Percentiles rank a stretch among this genome's conserved stretches.
Evolutionary conservation across 108 stramenopile species (phyloP).

Genomic region (Stephanodiscus minutulus): DNA sequence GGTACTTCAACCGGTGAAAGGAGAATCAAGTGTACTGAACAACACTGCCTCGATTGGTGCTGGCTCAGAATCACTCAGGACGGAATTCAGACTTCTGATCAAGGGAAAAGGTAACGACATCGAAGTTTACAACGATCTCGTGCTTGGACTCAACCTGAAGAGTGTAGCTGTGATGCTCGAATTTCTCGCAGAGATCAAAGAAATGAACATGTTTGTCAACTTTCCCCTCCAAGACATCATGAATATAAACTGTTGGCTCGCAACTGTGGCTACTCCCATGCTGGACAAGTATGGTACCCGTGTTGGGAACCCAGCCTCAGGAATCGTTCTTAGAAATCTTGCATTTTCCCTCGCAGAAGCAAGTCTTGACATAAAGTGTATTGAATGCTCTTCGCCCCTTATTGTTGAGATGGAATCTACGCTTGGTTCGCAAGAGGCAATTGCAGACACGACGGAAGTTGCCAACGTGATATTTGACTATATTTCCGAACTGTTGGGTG

Average conservation of each 20-base stretch:
- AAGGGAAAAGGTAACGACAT: constrained; percentile 57
- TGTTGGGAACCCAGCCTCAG: constrained; percentile 26
- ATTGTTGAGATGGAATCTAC: constrained; percentile 56
- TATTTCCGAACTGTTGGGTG: constrained; percentile 42
- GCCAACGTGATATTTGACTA: constrained; percentile 62
- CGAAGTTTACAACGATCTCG: constrained; percentile 51
- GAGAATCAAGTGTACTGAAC: constrained; percentile 50
- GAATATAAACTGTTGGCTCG: constrained; percentile 77
- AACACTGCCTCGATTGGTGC: constrained; percentile 62
- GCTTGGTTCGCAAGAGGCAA: constrained; percentile 49
- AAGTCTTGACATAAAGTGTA: constrained; percentile 52
- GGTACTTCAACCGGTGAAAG: constrained; percentile 52
- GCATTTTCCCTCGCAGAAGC: constrained; percentile 29
- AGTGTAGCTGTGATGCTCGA: constrained; percentile 44
- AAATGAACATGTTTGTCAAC: constrained; percentile 45
- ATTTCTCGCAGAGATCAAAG: constrained; percentile 53
- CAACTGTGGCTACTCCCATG: constrained; percentile 63
- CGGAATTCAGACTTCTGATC: constrained; percentile 54
- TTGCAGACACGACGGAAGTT: constrained; percentile 51
- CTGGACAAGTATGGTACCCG: constrained; percentile 60
- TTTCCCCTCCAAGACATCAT: constrained; percentile 65
- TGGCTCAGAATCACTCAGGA: constrained; percentile 42
- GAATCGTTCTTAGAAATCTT: constrained; percentile 49
- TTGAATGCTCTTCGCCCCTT: constrained; percentile 63
- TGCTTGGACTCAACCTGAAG: constrained; percentile 40